Percentiles rank a stretch among this genome's conserved stretches.
Evolutionary conservation across 2,329 filamentous ascomycete species (phyloP).

Genomic region (Davidsoniella australis): DNA sequence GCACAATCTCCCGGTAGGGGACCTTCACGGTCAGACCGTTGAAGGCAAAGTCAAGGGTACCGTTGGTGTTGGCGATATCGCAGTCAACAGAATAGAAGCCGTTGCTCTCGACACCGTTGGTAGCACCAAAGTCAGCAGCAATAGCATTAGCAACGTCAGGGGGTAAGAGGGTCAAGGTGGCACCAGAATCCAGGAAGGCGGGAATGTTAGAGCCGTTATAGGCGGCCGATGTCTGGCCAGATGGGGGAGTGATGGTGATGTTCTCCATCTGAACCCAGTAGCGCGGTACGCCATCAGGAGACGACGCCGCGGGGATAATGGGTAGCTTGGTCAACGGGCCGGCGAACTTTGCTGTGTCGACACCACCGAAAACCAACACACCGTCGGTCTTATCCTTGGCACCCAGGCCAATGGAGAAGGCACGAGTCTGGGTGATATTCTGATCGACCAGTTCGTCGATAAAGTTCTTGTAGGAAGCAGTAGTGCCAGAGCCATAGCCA

Average conservation of each 20-base stretch:
- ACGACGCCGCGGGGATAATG: slow-evolving; percentile 37
- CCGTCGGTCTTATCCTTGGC: slow-evolving; percentile 41
- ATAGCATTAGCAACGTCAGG: slow-evolving; percentile 33
- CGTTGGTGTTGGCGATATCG: slow-evolving; percentile 22
- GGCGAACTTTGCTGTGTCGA: slow-evolving; percentile 46
- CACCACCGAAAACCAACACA: slow-evolving; percentile 50
- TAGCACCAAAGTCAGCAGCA: slow-evolving; percentile 30
- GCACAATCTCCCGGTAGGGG: slow-evolving; percentile 29
- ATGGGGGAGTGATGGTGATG: slow-evolving; percentile 25
- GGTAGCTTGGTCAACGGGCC: slow-evolving; percentile 43
- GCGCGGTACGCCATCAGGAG: slow-evolving; percentile 35
- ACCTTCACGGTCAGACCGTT: slow-evolving; percentile 30
- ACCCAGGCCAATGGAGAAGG: slow-evolving; percentile 50
- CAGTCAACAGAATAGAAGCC: slow-evolving; percentile 33
- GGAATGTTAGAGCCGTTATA: slow-evolving; percentile 27
- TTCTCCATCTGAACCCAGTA: slow-evolving; percentile 35
- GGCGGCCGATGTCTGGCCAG: slow-evolving; percentile 15
- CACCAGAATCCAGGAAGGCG: slow-evolving; percentile 55
- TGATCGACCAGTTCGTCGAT: slow-evolving; percentile 32
- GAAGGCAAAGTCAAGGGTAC: slow-evolving; percentile 33
- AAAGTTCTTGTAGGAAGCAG: slow-evolving; percentile 32
- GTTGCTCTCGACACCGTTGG: slow-evolving; percentile 20
- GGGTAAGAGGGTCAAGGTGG: slow-evolving; percentile 51
- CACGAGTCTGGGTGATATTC: slow-evolving; percentile 39
- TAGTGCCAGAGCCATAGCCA: slow-evolving; percentile 41